Evolutionary conservation across 2,329 filamentous ascomycete species (phyloP).

Genomic region (Talaromyces sp.): DNA sequence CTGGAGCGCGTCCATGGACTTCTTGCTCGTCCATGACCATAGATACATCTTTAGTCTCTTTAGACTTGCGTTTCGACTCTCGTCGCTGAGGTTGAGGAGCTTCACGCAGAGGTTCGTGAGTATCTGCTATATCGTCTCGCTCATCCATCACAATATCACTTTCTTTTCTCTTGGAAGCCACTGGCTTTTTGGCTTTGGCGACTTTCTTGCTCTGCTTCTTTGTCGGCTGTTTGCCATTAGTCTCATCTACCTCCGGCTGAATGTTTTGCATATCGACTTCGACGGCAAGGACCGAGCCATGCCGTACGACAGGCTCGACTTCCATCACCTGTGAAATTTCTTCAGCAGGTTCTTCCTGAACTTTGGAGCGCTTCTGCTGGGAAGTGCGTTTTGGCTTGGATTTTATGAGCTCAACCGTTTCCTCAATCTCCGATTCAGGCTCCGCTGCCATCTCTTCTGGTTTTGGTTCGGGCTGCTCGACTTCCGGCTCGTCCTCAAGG

Average conservation of each 20-base stretch:
- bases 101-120: conserved; percentile 12
- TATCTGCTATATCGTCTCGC: conserved; percentile 16
- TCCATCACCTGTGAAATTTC: background rate
- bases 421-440: background rate
- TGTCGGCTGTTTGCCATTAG: conserved; percentile 20
- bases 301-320: conserved; percentile 13
- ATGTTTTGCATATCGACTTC: conserved; percentile 30
- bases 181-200: conserved; percentile 32
- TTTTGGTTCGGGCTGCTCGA: background rate
- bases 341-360: background rate
- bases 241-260: conserved; percentile 32
- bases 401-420: background rate
- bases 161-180: conserved; percentile 9
- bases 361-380: background rate
- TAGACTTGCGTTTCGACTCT: background rate
- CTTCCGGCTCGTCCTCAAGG: conserved; percentile 11
- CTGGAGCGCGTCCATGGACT: conserved; percentile 7
- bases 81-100: conserved; percentile 2
- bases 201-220: conserved; percentile 31
- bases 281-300: conserved; percentile 31
- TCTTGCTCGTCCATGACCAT: conserved; percentile 1
- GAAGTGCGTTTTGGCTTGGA: background rate
- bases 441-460: conserved; percentile 20
- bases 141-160: conserved; percentile 21
- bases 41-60: conserved; percentile 6